Percentiles rank a stretch among this genome's conserved stretches.
Conservation (phyloP, 2,329 filamentous ascomycete species). For the Sclerotinia borealis region DNA sequence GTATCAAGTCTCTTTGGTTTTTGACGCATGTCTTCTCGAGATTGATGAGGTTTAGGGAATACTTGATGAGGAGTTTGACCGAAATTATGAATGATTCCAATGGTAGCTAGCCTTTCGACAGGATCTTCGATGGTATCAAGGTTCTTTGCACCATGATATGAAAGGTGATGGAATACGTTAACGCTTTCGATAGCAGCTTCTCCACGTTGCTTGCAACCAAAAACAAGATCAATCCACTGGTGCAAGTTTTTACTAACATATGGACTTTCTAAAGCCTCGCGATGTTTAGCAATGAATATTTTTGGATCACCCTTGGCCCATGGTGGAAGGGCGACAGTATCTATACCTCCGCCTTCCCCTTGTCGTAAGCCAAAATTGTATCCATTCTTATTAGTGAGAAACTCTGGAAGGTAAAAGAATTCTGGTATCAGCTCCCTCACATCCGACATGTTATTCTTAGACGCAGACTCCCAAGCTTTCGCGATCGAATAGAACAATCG, state of each 20-base stretch:
- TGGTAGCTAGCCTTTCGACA: constrained; percentile 79
- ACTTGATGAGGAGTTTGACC: constrained; percentile 96
- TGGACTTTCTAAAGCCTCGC: constrained; percentile 90
- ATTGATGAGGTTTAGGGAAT: constrained; percentile 73
- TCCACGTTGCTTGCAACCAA: constrained; percentile 88
- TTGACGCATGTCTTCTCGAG: constrained; percentile 62
- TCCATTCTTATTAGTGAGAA: constrained; percentile 85
- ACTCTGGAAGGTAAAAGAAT: constrained; percentile 95
- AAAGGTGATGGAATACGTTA: constrained; percentile 94
- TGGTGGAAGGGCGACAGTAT: constrained; percentile 81
- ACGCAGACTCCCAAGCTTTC: constrained; percentile 86
- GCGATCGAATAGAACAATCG: constrained; percentile 90
- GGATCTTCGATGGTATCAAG: constrained; percentile 86
- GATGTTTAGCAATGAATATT: constrained; percentile 90
- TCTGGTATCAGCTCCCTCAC: constrained; percentile 93
- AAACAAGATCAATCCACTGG: constrained; percentile 93
- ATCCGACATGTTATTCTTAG: constrained; percentile 84
- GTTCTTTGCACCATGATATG: constrained; percentile 89
- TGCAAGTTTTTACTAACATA: constrained; percentile 87
- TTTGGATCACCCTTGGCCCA: constrained; percentile 97
- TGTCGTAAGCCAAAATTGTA: constrained; percentile 92
- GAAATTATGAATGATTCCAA: constrained; percentile 97
- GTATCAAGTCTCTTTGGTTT: constrained; percentile 69
- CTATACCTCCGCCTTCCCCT: constrained; percentile 70
- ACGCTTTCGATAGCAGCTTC: constrained; percentile 85